Conservation (phyloP, 805 yeast genomes). For the Ogataea paraovalis region DNA sequence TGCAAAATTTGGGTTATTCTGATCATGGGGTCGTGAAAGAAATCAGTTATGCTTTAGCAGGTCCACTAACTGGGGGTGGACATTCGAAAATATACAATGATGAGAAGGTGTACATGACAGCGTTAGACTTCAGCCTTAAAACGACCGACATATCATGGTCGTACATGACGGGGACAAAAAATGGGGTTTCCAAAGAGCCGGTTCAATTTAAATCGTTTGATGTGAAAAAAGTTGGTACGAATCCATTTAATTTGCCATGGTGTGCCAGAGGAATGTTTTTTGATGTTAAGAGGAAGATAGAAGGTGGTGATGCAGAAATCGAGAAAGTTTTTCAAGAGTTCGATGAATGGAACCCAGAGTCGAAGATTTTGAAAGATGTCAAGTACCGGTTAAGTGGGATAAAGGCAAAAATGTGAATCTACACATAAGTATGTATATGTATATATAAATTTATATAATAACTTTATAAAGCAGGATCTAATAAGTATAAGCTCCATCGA, state of each 20-base stretch:
- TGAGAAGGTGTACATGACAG: conserved; percentile 77
- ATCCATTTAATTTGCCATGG: conserved; percentile 92
- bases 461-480: too few relatives aligned
- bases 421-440: too few relatives aligned
- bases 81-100: conserved; percentile 89
- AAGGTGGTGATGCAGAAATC: conserved; percentile 54
- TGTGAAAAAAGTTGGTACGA: conserved; percentile 62
- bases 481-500: too few relatives aligned
- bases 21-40: conserved; percentile 88
- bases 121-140: conserved; percentile 68
- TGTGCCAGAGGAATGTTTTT: conserved; percentile 78
- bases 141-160: conserved; percentile 42
- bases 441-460: neutral
- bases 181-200: conserved; percentile 15
- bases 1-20: conserved; percentile 71
- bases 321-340: conserved; percentile 62
- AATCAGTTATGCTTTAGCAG: conserved; percentile 74
- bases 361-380: conserved; percentile 76
- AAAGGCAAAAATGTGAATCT: conserved; percentile 25
- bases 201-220: conserved; percentile 40
- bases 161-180: conserved; percentile 11
- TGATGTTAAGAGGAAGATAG: conserved; percentile 35
- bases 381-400: conserved; percentile 50
- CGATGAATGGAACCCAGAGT: conserved; percentile 83
- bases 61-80: conserved; percentile 92